Conservation (phyloP, 768 basidiomycete genomes). For the Lyophyllum atratum region DNA sequence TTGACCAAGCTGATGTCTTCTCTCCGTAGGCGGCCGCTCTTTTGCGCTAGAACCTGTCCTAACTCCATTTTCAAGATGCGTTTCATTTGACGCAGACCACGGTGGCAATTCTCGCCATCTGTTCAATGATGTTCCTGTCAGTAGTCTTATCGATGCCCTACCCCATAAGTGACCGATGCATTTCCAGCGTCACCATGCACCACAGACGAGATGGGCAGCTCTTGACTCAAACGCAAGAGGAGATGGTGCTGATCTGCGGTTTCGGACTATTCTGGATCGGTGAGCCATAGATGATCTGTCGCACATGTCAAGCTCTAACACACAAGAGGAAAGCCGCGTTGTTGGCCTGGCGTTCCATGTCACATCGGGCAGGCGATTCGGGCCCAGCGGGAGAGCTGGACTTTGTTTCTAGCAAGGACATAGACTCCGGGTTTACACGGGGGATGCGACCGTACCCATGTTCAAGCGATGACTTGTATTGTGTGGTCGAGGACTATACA, state of each 20-base stretch:
- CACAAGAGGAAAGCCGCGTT: slow-evolving; percentile 32
- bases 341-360: slow-evolving; percentile 47
- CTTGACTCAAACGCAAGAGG: slow-evolving; percentile 72
- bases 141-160: slow-evolving; percentile 21
- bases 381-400: slow-evolving; percentile 21
- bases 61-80: slow-evolving; percentile 42
- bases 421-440: slow-evolving; percentile 20
- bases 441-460: slow-evolving; percentile 52
- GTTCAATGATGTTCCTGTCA: slow-evolving; percentile 67
- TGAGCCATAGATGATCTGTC: slow-evolving; percentile 32
- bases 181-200: slow-evolving; percentile 63
- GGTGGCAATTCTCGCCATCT: slow-evolving; percentile 68
- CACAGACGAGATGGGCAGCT: slow-evolving; percentile 61
- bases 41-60: neutral
- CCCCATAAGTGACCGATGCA: neutral
- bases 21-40: slow-evolving; percentile 34
- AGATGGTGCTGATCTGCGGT: slow-evolving; percentile 69
- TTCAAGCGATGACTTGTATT: slow-evolving; percentile 59
- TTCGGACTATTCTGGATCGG: slow-evolving; percentile 80
- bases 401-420: slow-evolving; percentile 9
- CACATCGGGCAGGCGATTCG: slow-evolving; percentile 25
- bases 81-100: slow-evolving; percentile 73
- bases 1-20: slow-evolving; percentile 52
- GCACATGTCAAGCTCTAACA: slow-evolving; percentile 1
- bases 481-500: slow-evolving; percentile 56